Conservation (phyloP, 495 filamentous ascomycete species). For the Aspergillus steynii region DNA sequence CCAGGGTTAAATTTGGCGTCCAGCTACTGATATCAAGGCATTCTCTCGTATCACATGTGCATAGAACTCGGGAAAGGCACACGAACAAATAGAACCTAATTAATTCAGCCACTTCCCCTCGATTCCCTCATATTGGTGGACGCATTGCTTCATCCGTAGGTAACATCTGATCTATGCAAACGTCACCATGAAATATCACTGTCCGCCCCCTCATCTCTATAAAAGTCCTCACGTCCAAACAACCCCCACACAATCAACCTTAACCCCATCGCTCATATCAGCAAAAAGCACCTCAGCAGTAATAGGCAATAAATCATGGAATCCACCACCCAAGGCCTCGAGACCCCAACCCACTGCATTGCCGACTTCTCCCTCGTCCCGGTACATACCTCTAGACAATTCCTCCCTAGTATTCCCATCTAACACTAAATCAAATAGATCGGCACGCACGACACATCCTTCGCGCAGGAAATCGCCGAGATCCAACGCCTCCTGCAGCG, state of each 20-base stretch:
- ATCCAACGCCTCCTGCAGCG: constrained; percentile 73
- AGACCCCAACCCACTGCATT: constrained; percentile 60
- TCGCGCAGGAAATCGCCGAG: constrained; percentile 75
- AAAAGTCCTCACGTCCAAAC: not conserved
- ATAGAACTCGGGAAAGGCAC: not conserved
- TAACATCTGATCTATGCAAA: not conserved
- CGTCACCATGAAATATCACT: not conserved
- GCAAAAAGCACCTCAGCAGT: not conserved
- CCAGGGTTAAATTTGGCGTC: not conserved
- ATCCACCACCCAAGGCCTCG: constrained; percentile 27
- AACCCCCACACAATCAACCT: not conserved
- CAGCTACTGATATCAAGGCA: not conserved
- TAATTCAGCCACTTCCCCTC: not conserved
- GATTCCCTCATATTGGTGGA: not conserved
- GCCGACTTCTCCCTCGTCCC: constrained; percentile 77
- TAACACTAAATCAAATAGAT: constrained; percentile 43
- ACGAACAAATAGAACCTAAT: not conserved
- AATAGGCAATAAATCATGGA: constrained; percentile 15
- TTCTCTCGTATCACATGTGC: not conserved
- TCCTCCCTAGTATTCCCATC: not conserved
- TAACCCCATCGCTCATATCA: not conserved
- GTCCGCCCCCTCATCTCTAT: not conserved
- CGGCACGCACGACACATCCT: constrained; percentile 69
- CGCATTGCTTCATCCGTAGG: no score
- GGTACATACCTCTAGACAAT: constrained; percentile 37